Evolutionary conservation across 2,329 filamentous ascomycete species (phyloP).

Genomic region (Botryosphaeria dothidea): DNA sequence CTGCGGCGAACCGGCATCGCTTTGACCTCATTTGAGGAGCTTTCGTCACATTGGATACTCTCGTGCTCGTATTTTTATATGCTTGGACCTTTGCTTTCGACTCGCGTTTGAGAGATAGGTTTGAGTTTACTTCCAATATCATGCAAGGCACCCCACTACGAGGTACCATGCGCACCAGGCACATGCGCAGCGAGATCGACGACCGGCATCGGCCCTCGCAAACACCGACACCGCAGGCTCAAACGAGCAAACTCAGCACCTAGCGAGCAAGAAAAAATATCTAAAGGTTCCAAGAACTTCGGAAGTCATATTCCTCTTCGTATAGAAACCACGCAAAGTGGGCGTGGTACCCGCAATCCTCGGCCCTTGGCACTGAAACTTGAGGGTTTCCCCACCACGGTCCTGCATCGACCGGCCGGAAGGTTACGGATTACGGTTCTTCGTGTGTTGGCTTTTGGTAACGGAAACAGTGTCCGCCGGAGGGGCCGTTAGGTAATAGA

Average conservation of each 20-base stretch:
- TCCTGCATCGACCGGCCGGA: too few species aligned
- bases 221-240: not conserved
- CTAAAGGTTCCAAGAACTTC: too few species aligned
- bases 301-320: too few species aligned
- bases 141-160: conserved; percentile 1
- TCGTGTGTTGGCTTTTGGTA: not conserved
- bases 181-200: not conserved
- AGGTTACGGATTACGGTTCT: too few species aligned
- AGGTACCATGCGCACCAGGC: not conserved
- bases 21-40: not conserved
- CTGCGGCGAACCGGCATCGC: not conserved
- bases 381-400: not conserved
- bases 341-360: not conserved
- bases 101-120: not conserved
- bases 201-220: not conserved
- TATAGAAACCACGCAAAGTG: too few species aligned
- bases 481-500: not conserved
- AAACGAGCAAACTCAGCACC: too few species aligned
- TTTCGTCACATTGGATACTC: not conserved
- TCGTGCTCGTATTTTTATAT: not conserved
- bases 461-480: not conserved
- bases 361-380: not conserved
- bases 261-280: too few species aligned
- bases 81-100: not conserved
- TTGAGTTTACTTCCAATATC: not conserved